Evolutionary conservation across 2,329 filamentous ascomycete species (phyloP).

Genomic region (Cryphonectria naterciae): DNA sequence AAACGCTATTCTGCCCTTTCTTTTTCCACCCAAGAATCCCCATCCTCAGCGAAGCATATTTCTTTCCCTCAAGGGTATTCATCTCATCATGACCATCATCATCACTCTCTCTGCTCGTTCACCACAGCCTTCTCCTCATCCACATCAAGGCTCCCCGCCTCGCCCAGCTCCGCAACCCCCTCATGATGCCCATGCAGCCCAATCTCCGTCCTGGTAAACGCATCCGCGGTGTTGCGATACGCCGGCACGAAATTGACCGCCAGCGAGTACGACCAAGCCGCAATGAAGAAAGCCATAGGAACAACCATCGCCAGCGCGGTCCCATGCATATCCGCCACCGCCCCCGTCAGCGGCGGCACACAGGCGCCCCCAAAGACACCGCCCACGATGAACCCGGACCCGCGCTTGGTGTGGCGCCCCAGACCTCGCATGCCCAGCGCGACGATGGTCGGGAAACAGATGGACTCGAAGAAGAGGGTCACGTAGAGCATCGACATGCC

Average conservation of each 20-base stretch:
- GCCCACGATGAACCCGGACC: conserved; percentile 71
- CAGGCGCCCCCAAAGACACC: conserved; percentile 74
- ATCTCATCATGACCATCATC: not conserved
- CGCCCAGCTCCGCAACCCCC: conserved; percentile 21
- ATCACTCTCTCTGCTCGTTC: conserved; percentile 16
- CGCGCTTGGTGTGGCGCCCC: conserved; percentile 77
- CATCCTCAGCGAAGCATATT: no score
- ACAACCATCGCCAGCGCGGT: conserved; percentile 70
- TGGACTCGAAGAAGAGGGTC: conserved; percentile 77
- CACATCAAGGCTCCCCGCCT: conserved; percentile 15
- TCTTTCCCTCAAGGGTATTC: no score
- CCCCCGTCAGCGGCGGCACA: conserved; percentile 73
- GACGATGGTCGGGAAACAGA: conserved; percentile 82
- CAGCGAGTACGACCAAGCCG: conserved; percentile 59
- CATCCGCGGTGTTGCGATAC: conserved; percentile 67
- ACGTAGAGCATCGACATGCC: conserved; percentile 68
- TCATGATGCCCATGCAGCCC: conserved; percentile 39
- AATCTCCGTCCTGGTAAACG: conserved; percentile 51
- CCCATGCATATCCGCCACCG: conserved; percentile 64
- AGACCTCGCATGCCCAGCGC: conserved; percentile 76
- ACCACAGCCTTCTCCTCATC: conserved; percentile 30
- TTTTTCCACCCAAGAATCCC: not conserved
- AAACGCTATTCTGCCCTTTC: not conserved
- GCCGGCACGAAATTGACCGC: conserved; percentile 69
- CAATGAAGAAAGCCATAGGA: conserved; percentile 62